phyloP scores from a whole-genome alignment of 139 green algal species.

The Diplosphaera chodatii region DNA sequence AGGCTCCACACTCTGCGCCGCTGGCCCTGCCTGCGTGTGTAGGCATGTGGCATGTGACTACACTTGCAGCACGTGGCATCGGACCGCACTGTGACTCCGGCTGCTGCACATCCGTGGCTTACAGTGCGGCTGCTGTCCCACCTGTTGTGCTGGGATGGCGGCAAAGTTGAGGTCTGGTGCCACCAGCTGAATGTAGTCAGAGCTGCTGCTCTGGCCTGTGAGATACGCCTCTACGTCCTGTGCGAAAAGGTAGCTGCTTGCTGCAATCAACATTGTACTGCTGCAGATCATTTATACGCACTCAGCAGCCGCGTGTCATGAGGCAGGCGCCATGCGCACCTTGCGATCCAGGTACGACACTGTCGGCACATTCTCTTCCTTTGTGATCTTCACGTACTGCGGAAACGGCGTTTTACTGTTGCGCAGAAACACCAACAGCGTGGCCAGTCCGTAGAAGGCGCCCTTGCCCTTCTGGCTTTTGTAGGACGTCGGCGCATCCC shows the following conservation, averaged over 20 bases:
- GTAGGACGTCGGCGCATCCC: constrained; percentile 22
- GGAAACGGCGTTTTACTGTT: neutral
- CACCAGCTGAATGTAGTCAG: constrained; percentile 12
- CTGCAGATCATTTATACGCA: too few relatives aligned
- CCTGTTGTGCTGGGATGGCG: neutral
- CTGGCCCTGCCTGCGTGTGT: too few relatives aligned
- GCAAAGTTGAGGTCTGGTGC: neutral
- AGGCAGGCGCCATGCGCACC: neutral
- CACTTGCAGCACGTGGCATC: neutral
- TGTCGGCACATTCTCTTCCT: neutral
- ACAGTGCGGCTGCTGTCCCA: too few relatives aligned
- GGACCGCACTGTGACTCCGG: too few relatives aligned
- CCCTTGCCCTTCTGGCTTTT: constrained; percentile 33
- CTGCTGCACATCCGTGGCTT: too few relatives aligned
- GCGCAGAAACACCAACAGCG: constrained; percentile 26
- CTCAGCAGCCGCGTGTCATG: neutral
- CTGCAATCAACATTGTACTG: too few relatives aligned
- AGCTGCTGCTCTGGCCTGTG: neutral
- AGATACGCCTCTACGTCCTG: constrained; percentile 11
- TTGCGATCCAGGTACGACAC: neutral
- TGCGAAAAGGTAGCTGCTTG: too few relatives aligned
- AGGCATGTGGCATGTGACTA: too few relatives aligned
- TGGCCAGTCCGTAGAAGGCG: constrained; percentile 25
- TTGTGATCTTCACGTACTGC: neutral
- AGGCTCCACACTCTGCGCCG: neutral